Base-by-base conservation (phyloP, 176 grass and related monocot species). In the Chloris gayana region DNA sequence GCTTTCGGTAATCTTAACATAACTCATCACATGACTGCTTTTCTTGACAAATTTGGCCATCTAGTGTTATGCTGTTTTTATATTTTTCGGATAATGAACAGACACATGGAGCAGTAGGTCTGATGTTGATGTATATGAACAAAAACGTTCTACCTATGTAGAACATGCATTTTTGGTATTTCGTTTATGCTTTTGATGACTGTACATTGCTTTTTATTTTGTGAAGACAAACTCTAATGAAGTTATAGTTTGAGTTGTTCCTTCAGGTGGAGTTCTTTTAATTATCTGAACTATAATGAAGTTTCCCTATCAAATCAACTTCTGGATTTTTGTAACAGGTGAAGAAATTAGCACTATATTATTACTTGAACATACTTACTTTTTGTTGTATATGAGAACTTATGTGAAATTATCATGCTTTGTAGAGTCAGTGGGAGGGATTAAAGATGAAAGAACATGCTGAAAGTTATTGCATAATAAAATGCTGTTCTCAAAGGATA, bases 31-130 rank as follows among this genome's bases (percentile, higher is more conserved):
- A 38, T 81, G 8, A 21, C 45, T 32, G 53, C 31, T 38, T 71
- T 58, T 7, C 37, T 41, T 70, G 22, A 22, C 27, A 84, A 62
- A 61, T 85, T 50, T 34, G 25, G 15, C 12, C 63, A 58, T 76
- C 21, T 64, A 37, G 35, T 37, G 34, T 72, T 17, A 24, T 61
- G 39, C 11, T 62, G 72, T 61, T n/a, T 82, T 27, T 14, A 25
- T 29, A 82, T 64, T 64, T 57, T 7, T 35, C 14, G 13, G 12
- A 35, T 17, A 29, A 15, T 35, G 19, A 50, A 53, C 14, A 25
- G 6, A 47, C 11, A 37, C 39, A 31, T 19, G 21, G 59, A 73
- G 30, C 15, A 42, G 11, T 83, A 44, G 25, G 49, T 76, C 61
- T 59, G 37, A 66, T 76, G 18, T 44, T 67, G 19, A 45, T 59